These are phyloP conservation scores for Metschnikowia cubensis DNA, from an alignment of 805 yeast species.

Conservation along the genomic window DNA sequence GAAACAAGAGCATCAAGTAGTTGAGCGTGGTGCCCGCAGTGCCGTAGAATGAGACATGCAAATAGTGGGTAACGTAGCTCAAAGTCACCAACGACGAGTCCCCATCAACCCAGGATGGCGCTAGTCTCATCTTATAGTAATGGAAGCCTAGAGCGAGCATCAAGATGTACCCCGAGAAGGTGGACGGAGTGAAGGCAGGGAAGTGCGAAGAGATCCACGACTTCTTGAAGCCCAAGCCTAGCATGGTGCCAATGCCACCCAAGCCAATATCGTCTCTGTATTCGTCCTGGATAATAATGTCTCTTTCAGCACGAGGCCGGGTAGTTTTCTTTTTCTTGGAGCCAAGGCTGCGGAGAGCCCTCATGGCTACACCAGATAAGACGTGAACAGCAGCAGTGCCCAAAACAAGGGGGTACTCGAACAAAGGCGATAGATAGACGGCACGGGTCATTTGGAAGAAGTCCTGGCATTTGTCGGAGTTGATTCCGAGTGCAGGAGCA, in stretches of 20 bases:
- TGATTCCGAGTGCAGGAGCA: conserved; percentile 46
- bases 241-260: conserved; percentile 55
- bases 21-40: conserved; percentile 11
- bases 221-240: conserved; percentile 52
- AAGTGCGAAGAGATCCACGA: conserved; percentile 41
- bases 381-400: conserved; percentile 50
- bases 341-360: conserved; percentile 24
- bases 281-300: conserved; percentile 26
- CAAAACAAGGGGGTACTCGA: conserved; percentile 48
- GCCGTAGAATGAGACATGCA: conserved; percentile 13
- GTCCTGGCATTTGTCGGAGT: conserved; percentile 45
- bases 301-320: conserved; percentile 5
- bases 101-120: conserved; percentile 56
- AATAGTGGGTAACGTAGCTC: conserved; percentile 42
- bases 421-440: conserved; percentile 49
- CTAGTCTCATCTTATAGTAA: conserved; percentile 41
- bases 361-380: conserved; percentile 45
- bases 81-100: conserved; percentile 57
- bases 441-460: conserved; percentile 57
- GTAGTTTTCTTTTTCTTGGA: conserved; percentile 15
- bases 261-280: conserved; percentile 49
- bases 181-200: conserved; percentile 52
- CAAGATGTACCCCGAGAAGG: conserved; percentile 57
- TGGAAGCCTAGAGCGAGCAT: conserved; percentile 46
- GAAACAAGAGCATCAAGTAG: conserved; percentile 14